These are phyloP conservation scores for Phialophora chinensis DNA, from an alignment of 2,329 filamentous ascomycete genomes.

Conservation along the genomic window DNA sequence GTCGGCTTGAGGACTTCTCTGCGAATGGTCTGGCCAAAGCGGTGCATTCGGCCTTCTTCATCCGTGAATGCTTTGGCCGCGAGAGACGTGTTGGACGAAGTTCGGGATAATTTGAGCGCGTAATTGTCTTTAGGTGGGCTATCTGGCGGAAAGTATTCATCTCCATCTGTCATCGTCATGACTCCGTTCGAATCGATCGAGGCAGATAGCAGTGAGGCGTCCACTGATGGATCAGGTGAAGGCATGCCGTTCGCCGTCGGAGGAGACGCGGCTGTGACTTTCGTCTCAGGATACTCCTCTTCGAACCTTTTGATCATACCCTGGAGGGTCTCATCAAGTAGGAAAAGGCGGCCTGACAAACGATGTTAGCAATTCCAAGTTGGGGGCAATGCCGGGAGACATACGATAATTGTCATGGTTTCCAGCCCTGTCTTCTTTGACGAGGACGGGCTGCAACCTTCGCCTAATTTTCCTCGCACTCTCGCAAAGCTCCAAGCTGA, in stretches of 20 bases:
- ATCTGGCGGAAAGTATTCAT: constrained; percentile 43
- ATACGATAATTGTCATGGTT: constrained; percentile 80
- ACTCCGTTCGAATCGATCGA: constrained; percentile 29
- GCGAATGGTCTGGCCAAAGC: constrained; percentile 69
- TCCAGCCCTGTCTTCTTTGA: constrained; percentile 71
- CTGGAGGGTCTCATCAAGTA: constrained; percentile 85
- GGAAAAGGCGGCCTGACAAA: constrained; percentile 72
- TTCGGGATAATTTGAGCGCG: constrained; percentile 60
- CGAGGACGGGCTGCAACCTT: constrained; percentile 81
- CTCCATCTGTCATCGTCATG: constrained; percentile 23
- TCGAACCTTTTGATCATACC: constrained; percentile 96
- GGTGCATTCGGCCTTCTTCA: constrained; percentile 74
- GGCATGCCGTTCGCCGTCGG: constrained; percentile 27
- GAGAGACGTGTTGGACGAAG: constrained; percentile 71
- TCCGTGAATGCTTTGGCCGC: constrained; percentile 68
- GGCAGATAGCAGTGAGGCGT: constrained; percentile 28
- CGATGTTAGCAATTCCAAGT: constrained; percentile 40
- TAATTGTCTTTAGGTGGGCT: constrained; percentile 49
- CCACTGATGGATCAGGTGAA: constrained; percentile 32
- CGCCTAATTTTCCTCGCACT: constrained; percentile 87
- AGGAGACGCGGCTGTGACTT: constrained; percentile 37
- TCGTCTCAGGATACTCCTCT: constrained; percentile 85
- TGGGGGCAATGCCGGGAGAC: constrained; percentile 45
- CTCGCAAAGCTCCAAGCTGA: constrained; percentile 86
- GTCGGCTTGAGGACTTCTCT: constrained; percentile 65